Evolutionary conservation across 257 asterid species (phyloP), one percentile per base, ranked within the genome.

Genomic region (Solanum sejunctum): DNA sequence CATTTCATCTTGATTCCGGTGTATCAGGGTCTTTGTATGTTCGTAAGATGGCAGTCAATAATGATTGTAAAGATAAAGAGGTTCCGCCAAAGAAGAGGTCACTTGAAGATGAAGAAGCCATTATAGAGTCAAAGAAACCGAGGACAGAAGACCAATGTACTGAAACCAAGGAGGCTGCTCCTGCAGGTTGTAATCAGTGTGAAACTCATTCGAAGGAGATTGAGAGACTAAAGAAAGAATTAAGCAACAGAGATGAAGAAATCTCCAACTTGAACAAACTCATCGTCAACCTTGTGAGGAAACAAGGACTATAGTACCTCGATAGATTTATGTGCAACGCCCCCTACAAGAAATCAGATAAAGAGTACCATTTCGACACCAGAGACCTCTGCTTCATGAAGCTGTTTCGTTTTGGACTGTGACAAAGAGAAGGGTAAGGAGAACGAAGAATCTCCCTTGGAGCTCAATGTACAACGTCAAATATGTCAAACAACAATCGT

Each of bases 241-340:
- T 93, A 43, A 87, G 84, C 54, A 88, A 89, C 52, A 90, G 97
- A 89, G 98, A 96, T 15, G n/a, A 86, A 85, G 97, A 93, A 85
- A 93, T 95, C 21, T 79, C 94, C 10, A 88, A 52, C 82, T 88
- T 95, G 94, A 91, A 91, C 87, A 92, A 89, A 87, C 87, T 96
- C 83, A 71, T 95, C 55, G 94, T 93, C 85, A 92, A 95, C 16
- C 94, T 96, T 73, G 79, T 70, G 66, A 89, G 98, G 88, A 96
- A 95, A 89, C 98, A 96, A 85, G 95, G 97, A 39, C 94, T 96
- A 39, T 96, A 87, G 91, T 58, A 71, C 49, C 39, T 85, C 43
- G 1, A 64, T 55, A 2, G 6, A 43, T 43, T 26, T 49, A 21
- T 12, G 61, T 60, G 81, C 43, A 13, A 36, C 45, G 16, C 7